Conservation (phyloP, 2,329 filamentous ascomycete species). For the Fusarium sp. region DNA sequence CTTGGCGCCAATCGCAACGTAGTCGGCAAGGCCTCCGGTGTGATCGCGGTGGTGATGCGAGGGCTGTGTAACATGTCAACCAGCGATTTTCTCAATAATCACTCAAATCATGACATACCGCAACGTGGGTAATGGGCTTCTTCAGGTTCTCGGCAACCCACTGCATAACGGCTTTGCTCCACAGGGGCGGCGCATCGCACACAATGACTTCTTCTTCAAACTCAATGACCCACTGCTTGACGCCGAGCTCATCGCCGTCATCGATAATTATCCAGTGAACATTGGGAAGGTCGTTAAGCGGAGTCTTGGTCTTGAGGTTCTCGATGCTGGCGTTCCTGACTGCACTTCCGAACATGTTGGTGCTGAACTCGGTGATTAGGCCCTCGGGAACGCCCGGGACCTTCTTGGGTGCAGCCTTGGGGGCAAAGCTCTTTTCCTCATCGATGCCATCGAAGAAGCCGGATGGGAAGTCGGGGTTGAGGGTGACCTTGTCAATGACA, state of each 20-base stretch:
- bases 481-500: slow-evolving; percentile 6
- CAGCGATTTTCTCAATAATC: neutral
- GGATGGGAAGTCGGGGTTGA: slow-evolving; percentile 1
- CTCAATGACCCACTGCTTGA: slow-evolving; percentile 24
- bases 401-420: slow-evolving; percentile 10
- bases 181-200: slow-evolving; percentile 21
- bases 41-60: slow-evolving; percentile 30
- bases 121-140: slow-evolving; percentile 25
- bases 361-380: slow-evolving; percentile 21
- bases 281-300: neutral
- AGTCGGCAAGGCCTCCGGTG: slow-evolving; percentile 11
- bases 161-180: slow-evolving; percentile 14
- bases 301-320: slow-evolving; percentile 4
- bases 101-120: neutral
- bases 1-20: slow-evolving; percentile 17
- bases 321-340: slow-evolving; percentile 8
- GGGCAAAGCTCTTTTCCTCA: slow-evolving; percentile 7
- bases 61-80: neutral
- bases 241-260: slow-evolving; percentile 10
- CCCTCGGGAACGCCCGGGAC: slow-evolving; percentile 5
- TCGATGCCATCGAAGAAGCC: slow-evolving; percentile 2
- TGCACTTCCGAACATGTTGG: slow-evolving; percentile 21
- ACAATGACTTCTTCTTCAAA: slow-evolving; percentile 25
- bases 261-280: slow-evolving; percentile 26
- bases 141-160: slow-evolving; percentile 24